Conservation (phyloP, 306 rosid genomes). For the Coriaria nepalensis region DNA sequence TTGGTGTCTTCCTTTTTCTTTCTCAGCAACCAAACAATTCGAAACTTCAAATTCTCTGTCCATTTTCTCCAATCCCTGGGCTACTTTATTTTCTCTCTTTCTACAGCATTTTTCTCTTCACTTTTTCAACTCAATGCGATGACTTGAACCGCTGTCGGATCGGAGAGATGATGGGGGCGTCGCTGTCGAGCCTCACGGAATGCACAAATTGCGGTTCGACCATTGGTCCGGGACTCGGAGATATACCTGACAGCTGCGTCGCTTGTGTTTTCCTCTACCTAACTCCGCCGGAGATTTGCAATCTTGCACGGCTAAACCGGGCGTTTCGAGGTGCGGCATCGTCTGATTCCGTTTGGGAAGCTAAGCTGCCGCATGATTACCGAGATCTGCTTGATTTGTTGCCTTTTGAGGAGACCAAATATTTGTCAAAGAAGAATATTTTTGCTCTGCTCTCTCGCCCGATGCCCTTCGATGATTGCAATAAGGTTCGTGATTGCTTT, state of each 20-base stretch:
- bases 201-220: slow-evolving; percentile 35
- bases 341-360: slow-evolving; percentile 62
- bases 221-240: slow-evolving; percentile 53
- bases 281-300: slow-evolving; percentile 74
- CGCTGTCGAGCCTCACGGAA: slow-evolving; percentile 41
- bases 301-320: slow-evolving; percentile 52
- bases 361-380: slow-evolving; percentile 56
- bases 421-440: slow-evolving; percentile 47
- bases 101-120: not conserved
- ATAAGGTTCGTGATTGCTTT: slow-evolving; percentile 28
- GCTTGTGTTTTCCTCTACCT: slow-evolving; percentile 58
- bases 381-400: slow-evolving; percentile 38
- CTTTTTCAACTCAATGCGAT: too few species aligned
- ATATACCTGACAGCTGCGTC: slow-evolving; percentile 71
- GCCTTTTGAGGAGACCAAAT: slow-evolving; percentile 33
- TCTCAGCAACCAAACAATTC: not conserved
- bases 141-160: not conserved
- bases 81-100: not conserved
- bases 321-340: slow-evolving; percentile 75
- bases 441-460: slow-evolving; percentile 51
- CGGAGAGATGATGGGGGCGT: slow-evolving; percentile 40
- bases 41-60: not conserved
- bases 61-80: not conserved
- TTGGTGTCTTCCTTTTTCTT: not conserved
- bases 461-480: slow-evolving; percentile 34